Evolutionary conservation across 768 basidiomycete species (phyloP).

Genomic region (Agaricus subrufescens): DNA sequence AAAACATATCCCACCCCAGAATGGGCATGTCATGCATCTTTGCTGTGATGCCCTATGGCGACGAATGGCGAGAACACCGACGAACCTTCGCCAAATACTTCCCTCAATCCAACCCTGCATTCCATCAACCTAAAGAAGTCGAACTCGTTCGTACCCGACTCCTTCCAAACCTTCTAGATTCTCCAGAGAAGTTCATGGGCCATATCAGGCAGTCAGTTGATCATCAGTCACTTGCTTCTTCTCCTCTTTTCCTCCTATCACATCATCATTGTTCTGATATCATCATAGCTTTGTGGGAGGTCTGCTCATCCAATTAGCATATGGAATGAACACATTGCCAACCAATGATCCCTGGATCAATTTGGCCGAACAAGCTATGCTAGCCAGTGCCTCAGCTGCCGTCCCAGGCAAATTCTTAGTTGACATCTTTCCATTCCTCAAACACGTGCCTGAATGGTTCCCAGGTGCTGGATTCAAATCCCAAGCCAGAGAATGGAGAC

Average conservation of each 20-base stretch:
- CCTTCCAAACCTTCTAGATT: conserved; percentile 9
- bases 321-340: conserved; percentile 38
- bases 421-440: conserved; percentile 33
- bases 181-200: conserved; percentile 32
- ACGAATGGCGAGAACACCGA: conserved; percentile 35
- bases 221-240: not conserved
- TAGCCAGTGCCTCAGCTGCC: conserved; percentile 26
- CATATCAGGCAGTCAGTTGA: conserved; percentile 31
- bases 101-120: conserved; percentile 23
- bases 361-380: conserved; percentile 33
- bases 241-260: too few relatives aligned
- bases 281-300: conserved; percentile 21
- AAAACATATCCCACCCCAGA: conserved; percentile 16
- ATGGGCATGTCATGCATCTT: conserved; percentile 39
- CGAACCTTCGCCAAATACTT: conserved; percentile 37
- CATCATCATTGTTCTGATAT: not conserved
- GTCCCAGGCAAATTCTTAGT: conserved; percentile 43
- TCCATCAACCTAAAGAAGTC: conserved; percentile 24
- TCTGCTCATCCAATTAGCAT: conserved; percentile 37
- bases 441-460: conserved; percentile 49
- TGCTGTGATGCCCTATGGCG: conserved; percentile 34
- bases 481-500: conserved; percentile 42
- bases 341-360: conserved; percentile 39
- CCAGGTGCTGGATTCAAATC: conserved; percentile 58
- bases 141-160: conserved; percentile 7